Percentiles rank a stretch among this genome's conserved stretches.
These are phyloP conservation scores for Pyrenochaeta sp. DNA, from an alignment of 2,329 filamentous ascomycete genomes.

Conservation along the genomic window DNA sequence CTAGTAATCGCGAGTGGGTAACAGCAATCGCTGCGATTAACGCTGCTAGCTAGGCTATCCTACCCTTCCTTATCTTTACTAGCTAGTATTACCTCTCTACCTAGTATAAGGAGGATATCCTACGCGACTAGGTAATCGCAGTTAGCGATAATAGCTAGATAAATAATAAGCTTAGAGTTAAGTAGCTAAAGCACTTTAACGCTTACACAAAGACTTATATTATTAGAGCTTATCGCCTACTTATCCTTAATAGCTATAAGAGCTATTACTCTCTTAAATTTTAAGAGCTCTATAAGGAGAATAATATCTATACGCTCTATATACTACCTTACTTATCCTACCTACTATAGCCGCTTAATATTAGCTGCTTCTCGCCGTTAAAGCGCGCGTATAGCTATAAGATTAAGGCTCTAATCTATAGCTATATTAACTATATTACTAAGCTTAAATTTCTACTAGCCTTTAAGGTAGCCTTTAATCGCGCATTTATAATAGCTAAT, in stretches of 20 bases:
- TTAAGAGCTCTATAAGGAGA: not conserved
- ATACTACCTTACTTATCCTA: not conserved
- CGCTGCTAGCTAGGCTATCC: constrained; percentile 3
- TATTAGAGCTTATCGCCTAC: too few species aligned
- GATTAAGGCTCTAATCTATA: too few species aligned
- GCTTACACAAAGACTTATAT: constrained; percentile 28
- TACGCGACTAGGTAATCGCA: constrained; percentile 37
- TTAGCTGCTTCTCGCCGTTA: not conserved
- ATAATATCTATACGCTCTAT: not conserved
- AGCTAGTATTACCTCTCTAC: constrained; percentile 12
- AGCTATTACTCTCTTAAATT: not conserved
- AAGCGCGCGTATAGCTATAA: not conserved
- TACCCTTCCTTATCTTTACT: constrained; percentile 28
- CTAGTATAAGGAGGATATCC: constrained; percentile 9
- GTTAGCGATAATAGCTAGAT: constrained; percentile 47
- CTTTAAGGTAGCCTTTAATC: too few species aligned
- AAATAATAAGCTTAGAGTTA: constrained; percentile 44
- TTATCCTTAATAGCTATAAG: not conserved
- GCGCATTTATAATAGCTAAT: too few species aligned
- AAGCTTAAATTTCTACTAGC: too few species aligned
- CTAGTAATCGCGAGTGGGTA: constrained; percentile 37
- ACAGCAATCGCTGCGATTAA: constrained; percentile 27
- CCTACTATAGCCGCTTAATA: not conserved
- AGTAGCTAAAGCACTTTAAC: constrained; percentile 50
- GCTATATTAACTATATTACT: too few species aligned